Evolutionary conservation across 2,329 filamentous ascomycete genomes (phyloP), one percentile per base, ranked within the genome.

Genomic region (Aspergillus sojae): DNA sequence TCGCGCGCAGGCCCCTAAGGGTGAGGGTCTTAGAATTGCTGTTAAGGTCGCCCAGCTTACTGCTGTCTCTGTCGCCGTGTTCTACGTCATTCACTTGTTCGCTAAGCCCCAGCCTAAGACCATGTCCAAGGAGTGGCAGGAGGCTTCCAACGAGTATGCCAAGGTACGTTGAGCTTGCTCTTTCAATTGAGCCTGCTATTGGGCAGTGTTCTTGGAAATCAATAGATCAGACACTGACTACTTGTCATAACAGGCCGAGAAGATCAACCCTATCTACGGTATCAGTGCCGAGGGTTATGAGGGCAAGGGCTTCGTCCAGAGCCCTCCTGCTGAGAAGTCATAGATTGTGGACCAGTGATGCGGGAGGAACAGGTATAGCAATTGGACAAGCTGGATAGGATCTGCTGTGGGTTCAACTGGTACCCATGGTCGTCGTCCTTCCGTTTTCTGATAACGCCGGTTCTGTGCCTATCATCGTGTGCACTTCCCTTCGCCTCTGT

Each of bases 121-220:
- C 75, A 96, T 99, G 94, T 94, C 85, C 83, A 91, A 92, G 86
- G 95, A 99, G 83, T 98, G 91, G 88, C 93, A 99, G 85, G 93
- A 98, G 85, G 91, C 91, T 72, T 87, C 90, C 72, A 97, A 99
- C 82, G 95, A 97, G 85, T 95, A 91, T 81, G 86, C 97, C 80
- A 94, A 89, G 88, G 94, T 96, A 83, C 74, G 88, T 82, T 48
- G 58, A 59, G 26, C 2, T 41, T 12, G 6, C 32, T 52, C 32
- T 50, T 39, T 60, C 55, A 32, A 26, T 34, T 52, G 26, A 41
- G 43, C 50, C 58, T 36, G 39, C 9, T 9, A 41, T 30, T 48
- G 43, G 53, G 46, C 36, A 57, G 14, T 32, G 48, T 23, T 50
- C 14, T n/a, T 36, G 34, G 10, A 36, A 60, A 54, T 43, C 61